Evolutionary conservation across 768 basidiomycete species (phyloP), one percentile per base, ranked within the genome.

Genomic region (Collybia sp.): DNA sequence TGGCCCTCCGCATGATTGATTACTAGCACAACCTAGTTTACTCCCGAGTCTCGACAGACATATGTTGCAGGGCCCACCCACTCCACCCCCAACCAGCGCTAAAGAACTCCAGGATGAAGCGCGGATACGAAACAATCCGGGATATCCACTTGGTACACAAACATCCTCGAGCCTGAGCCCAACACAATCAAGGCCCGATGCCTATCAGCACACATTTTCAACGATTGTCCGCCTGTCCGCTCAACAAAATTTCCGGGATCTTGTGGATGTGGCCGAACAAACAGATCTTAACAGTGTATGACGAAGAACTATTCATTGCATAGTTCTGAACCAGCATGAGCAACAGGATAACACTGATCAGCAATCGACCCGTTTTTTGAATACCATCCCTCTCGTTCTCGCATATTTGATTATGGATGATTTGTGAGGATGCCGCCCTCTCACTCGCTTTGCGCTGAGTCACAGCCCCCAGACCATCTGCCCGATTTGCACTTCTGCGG

Each of bases 361-460:
- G 17, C 66, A 68, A 38, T 58, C 59, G 33, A 70, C 67, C 30
- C 72, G 78, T 37, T 54, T 88, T 15, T 63, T 85, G 31, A 56
- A 83, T 30, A 69, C 75, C 10, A 71, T 73, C 3, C 84, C 85
- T 12, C 63, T 88, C 30, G 77, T 85, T 16, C 71, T 89, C 11
- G 72, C 76, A 4, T 83, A 86, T 63, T 67, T 88, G 36, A 81
- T 82, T 36, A 46, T 73, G 34, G 79, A 88, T 53, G 72, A 85
- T 47, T 56, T 82, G 86, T 83, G 54, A 57, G 83, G 63, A 13
- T 25, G 30, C 6, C n/a, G 20, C 10, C 15, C 25, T 25, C 8
- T 25, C 25, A 25, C 8, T 25, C 3, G 8, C 25, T 38, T 20
- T 44, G 19, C 37, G 40, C 19, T 25, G 15, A 30, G 12, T 34